A percentile compares a stretch with the other conserved stretches of the same genome.
Evolutionary conservation across 2,329 filamentous ascomycete species (phyloP).

Genomic region (Botrytis tulipae): DNA sequence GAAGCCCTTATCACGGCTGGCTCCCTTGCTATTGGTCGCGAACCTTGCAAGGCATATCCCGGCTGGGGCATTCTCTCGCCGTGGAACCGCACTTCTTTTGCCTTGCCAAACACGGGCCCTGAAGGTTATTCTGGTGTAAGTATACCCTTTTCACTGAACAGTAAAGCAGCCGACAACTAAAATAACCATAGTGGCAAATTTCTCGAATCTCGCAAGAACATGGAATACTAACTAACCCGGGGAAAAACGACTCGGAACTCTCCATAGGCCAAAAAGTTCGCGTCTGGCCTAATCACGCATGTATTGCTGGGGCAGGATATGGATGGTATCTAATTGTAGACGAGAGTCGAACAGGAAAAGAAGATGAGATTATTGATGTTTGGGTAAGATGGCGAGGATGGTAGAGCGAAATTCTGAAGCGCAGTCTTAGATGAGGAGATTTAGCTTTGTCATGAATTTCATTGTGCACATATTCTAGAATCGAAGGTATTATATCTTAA

Average conservation of each 20-base stretch:
- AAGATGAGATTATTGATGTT: constrained; percentile 68
- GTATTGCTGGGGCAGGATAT: constrained; percentile 69
- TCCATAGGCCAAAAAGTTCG: constrained; percentile 64
- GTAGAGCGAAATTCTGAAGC: constrained; percentile 43
- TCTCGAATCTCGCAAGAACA: constrained; percentile 76
- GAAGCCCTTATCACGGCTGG: constrained; percentile 72
- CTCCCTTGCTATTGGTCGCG: constrained; percentile 66
- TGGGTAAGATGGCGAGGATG: constrained; percentile 72
- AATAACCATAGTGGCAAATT: constrained; percentile 56
- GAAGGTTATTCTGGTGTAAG: constrained; percentile 17
- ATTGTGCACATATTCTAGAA: constrained; percentile 12
- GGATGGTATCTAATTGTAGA: constrained; percentile 75
- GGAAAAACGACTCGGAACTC: constrained; percentile 48
- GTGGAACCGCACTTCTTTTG: constrained; percentile 47
- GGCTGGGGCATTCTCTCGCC: constrained; percentile 69
- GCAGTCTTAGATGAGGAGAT: neutral
- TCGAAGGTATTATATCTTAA: constrained; percentile 22
- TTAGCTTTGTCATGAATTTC: neutral
- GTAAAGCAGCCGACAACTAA: neutral
- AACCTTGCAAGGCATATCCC: constrained; percentile 67
- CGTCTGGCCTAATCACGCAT: constrained; percentile 80
- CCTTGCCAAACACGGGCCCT: constrained; percentile 14
- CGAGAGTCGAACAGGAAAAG: constrained; percentile 50
- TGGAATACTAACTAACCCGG: constrained; percentile 64
- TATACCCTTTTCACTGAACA: neutral